Conservation (phyloP, 108 stramenopile genomes). For the Cyclotella cryptica region DNA sequence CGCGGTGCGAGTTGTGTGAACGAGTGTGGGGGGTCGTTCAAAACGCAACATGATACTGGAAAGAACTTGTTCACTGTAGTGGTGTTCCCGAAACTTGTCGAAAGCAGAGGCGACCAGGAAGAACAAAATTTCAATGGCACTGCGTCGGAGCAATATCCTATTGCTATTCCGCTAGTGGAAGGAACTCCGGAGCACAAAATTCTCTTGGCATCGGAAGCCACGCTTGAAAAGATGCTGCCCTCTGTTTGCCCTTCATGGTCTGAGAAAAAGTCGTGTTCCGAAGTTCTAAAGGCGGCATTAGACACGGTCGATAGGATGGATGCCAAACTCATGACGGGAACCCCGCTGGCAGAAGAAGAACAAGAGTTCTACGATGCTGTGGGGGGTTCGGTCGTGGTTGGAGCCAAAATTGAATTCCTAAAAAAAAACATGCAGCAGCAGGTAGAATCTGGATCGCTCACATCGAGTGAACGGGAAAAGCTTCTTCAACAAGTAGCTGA, state of each 20-base stretch:
- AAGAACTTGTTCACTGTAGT: constrained; percentile 94
- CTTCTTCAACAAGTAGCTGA: constrained; percentile 65
- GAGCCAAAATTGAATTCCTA: constrained; percentile 64
- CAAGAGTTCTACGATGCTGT: constrained; percentile 87
- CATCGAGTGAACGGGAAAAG: constrained; percentile 68
- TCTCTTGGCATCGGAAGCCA: constrained; percentile 63
- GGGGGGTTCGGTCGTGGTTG: constrained; percentile 51
- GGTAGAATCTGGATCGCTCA: constrained; percentile 52
- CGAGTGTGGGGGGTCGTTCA: constrained; percentile 92
- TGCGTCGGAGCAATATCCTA: constrained; percentile 46
- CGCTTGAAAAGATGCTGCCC: constrained; percentile 69
- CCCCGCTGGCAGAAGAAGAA: constrained; percentile 72
- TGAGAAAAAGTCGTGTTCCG: constrained; percentile 80
- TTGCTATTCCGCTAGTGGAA: constrained; percentile 50
- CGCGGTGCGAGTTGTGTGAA: constrained; percentile 82
- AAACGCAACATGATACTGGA: constrained; percentile 96
- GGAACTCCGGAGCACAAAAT: constrained; percentile 74
- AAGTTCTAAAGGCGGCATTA: constrained; percentile 50
- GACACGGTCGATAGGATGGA: constrained; percentile 70
- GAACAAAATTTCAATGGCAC: constrained; percentile 27
- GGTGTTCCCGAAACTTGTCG: constrained; percentile 81
- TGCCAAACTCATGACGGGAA: constrained; percentile 79
- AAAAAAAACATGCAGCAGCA: constrained; percentile 63
- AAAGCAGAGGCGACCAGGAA: constrained; percentile 29
- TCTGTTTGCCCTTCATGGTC: constrained; percentile 81